phyloP scores from a whole-genome alignment of 2,329 filamentous ascomycete genomes.

The Salinomyces thailandicus region DNA sequence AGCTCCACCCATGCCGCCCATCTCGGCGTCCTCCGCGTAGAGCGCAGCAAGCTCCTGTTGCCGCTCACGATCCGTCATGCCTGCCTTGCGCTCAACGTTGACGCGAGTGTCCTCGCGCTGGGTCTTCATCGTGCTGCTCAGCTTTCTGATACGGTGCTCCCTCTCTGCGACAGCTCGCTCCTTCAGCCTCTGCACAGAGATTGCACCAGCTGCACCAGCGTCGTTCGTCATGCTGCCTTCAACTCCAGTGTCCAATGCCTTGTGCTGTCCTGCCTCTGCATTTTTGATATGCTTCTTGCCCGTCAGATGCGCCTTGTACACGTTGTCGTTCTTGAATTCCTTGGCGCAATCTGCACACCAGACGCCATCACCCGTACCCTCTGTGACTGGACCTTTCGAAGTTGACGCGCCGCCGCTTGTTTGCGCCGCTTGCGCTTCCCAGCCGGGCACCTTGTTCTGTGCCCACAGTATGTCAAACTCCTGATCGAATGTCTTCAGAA shows the following conservation, averaged over 20 bases:
- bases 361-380: conserved; percentile 55
- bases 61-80: conserved; percentile 93
- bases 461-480: conserved; percentile 82
- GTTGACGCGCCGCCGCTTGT: conserved; percentile 14
- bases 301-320: conserved; percentile 78
- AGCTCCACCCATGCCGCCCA: conserved; percentile 33
- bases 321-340: conserved; percentile 90
- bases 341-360: conserved; percentile 92
- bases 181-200: conserved; percentile 48
- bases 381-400: conserved; percentile 34
- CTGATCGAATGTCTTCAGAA: conserved; percentile 64
- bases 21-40: conserved; percentile 47
- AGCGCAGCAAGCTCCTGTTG: conserved; percentile 87
- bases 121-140: conserved; percentile 72
- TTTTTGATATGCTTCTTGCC: conserved; percentile 91
- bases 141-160: conserved; percentile 70
- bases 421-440: conserved; percentile 47
- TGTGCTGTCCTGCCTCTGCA: conserved; percentile 51
- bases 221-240: conserved; percentile 8
- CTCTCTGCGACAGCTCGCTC: conserved; percentile 84
- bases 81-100: conserved; percentile 92
- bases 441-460: conserved; percentile 66
- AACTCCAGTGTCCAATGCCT: conserved; percentile 19
- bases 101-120: conserved; percentile 82
- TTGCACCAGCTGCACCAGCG: conserved; percentile 11